Base-by-base conservation (phyloP, 371 early-diverging fungal species). In the Saksenaea oblongispora region DNA sequence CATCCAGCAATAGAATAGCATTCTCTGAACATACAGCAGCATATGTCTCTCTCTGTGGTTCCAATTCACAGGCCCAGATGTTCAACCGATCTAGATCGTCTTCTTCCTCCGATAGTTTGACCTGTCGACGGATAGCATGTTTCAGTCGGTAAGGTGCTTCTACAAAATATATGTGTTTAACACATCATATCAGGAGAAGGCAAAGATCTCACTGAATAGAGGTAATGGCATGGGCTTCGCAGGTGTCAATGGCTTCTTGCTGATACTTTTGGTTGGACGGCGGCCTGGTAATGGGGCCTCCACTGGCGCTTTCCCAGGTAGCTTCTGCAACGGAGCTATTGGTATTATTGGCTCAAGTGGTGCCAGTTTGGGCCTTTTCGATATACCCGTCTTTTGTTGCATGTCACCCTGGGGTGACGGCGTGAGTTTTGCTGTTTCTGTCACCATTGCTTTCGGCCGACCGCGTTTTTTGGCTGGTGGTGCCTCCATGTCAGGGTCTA, bases 1-100 rank as follows among this genome's bases (percentile, higher is more conserved):
- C 74, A 62, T 87, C 84, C 22, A 85, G 69, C 36, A 87, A 65
- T 14, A 83, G 69, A 28, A 87, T 69, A 1, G 67, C 78, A 28
- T 83, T 80, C 0, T 76, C 81, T 18, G 84, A 83, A 55, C 81
- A 80, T 1, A 84, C 64, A 4, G 86, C 86, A 2, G 42, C 55
- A 0, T 47, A 15, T 26, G 66, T 56, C 47, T 42, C 35, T 15
- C 14, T 34, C 56, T 8, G 26, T 14, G 77, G 77, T 35, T 80
- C 80, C 51, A 71, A 80, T 36, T 73, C 75, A 39, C 80, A 80
- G 8, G 70, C 72, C 80, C 80, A 80, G n/a, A 77, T 61, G 34
- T 77, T 72, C 15, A 61, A 58, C 1, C 62, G 64, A 0, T 54
- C 36, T 11, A 69, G 66, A 35, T 68, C 59, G 3, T 69, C 59